phyloP scores from a whole-genome alignment of 1,139 yeast species.

The Hyphopichia khmerensis region DNA sequence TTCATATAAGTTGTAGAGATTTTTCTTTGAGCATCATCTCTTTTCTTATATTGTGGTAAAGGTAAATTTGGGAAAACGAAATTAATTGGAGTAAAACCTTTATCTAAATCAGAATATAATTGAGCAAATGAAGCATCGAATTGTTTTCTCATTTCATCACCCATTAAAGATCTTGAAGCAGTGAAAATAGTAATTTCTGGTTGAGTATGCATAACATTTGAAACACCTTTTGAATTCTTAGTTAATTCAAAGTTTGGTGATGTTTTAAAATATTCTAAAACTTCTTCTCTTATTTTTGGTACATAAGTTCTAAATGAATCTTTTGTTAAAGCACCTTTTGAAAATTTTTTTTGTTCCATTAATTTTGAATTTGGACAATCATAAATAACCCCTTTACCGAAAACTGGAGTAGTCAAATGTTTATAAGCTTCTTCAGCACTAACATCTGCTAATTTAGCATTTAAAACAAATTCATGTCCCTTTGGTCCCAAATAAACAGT shows the following conservation, averaged over 20 bases:
- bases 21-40: constrained; percentile 85
- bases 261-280: constrained; percentile 60
- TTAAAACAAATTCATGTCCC: constrained; percentile 95
- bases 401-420: constrained; percentile 95
- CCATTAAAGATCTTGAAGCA: constrained; percentile 87
- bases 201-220: constrained; percentile 78
- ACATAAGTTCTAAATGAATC: constrained; percentile 86
- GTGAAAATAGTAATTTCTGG: constrained; percentile 97
- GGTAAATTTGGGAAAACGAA: constrained; percentile 95
- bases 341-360: constrained; percentile 98
- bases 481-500: constrained; percentile 96
- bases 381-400: constrained; percentile 95
- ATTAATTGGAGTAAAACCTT: constrained; percentile 94
- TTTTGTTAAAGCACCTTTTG: constrained; percentile 81
- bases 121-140: constrained; percentile 83
- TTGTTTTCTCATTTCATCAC: constrained; percentile 84
- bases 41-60: constrained; percentile 75
- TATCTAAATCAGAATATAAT: constrained; percentile 87
- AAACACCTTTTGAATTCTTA: constrained; percentile 45
- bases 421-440: constrained; percentile 95
- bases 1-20: constrained; percentile 80
- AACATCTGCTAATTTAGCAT: constrained; percentile 85
- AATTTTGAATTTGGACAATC: constrained; percentile 92
- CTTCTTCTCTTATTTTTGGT: constrained; percentile 82
- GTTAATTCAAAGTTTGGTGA: constrained; percentile 46